phyloP scores from a whole-genome alignment of 169 alveolate genomes.

The Plasmodium gonderi region DNA sequence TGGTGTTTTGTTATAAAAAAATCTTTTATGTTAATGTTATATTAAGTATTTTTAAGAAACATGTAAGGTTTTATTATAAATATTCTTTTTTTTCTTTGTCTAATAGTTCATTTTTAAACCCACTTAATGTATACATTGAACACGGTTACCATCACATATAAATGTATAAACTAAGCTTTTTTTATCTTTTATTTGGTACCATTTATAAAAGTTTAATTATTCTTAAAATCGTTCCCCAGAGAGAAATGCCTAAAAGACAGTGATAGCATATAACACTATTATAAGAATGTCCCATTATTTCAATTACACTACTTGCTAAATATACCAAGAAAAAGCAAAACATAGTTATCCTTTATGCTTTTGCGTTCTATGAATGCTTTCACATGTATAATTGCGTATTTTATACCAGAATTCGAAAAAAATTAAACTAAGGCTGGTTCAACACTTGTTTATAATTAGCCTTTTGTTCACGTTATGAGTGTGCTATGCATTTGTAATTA shows the following conservation, averaged over 20 bases:
- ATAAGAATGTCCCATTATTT: neutral
- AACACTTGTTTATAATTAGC: neutral
- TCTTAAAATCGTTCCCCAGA: neutral
- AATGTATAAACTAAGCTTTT: neutral
- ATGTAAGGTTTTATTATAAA: neutral
- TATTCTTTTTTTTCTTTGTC: neutral
- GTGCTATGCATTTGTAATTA: neutral
- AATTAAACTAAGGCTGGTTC: neutral
- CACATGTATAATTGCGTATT: neutral
- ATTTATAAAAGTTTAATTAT: neutral
- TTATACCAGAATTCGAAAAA: neutral
- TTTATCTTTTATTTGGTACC: neutral
- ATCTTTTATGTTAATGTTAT: neutral
- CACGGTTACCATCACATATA: neutral
- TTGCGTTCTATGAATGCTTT: neutral
- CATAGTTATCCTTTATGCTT: neutral
- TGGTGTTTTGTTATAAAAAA: neutral
- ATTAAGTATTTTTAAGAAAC: neutral
- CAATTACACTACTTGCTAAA: neutral
- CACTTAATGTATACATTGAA: neutral
- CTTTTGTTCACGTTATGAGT: neutral
- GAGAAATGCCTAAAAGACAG: neutral
- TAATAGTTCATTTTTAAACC: neutral
- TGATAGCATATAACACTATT: neutral
- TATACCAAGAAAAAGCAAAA: neutral